These are phyloP conservation scores for Saururus chinensis DNA, from an alignment of 164 flowering plant genomes.

Conservation along the genomic window DNA sequence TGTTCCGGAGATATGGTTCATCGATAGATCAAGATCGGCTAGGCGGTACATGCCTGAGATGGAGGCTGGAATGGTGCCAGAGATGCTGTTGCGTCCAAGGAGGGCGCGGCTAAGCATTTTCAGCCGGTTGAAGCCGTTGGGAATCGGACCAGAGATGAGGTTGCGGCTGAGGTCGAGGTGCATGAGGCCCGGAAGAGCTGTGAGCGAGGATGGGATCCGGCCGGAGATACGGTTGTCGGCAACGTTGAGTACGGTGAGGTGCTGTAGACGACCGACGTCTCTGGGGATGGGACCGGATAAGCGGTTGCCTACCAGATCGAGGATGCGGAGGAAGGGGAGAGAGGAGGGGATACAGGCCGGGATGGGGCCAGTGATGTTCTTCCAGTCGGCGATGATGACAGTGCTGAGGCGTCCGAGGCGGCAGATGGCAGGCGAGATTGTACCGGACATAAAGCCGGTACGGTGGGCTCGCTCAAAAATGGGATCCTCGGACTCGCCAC, in stretches of 20 bases:
- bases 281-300: conserved; percentile 58
- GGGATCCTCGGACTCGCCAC: conserved; percentile 87
- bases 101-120: conserved; percentile 73
- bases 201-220: conserved; percentile 49
- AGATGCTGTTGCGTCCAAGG: conserved; percentile 40
- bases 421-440: conserved; percentile 67
- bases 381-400: conserved; percentile 57
- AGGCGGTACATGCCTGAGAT: conserved; percentile 52
- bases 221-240: conserved; percentile 78
- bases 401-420: conserved; percentile 47
- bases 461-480: conserved; percentile 45
- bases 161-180: conserved; percentile 77
- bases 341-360: conserved; percentile 47
- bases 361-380: conserved; percentile 54
- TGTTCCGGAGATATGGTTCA: conserved; percentile 42
- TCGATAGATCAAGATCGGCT: conserved; percentile 65
- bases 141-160: conserved; percentile 44
- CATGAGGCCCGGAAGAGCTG: conserved; percentile 32
- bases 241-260: conserved; percentile 59
- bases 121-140: conserved; percentile 38
- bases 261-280: conserved; percentile 43
- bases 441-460: conserved; percentile 77
- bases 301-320: conserved; percentile 67
- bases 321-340: conserved; percentile 42
- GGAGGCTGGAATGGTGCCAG: conserved; percentile 54